Evolutionary conservation across 2,329 filamentous ascomycete genomes (phyloP), one percentile per base, ranked within the genome.

Genomic region (Volutella citrinella): DNA sequence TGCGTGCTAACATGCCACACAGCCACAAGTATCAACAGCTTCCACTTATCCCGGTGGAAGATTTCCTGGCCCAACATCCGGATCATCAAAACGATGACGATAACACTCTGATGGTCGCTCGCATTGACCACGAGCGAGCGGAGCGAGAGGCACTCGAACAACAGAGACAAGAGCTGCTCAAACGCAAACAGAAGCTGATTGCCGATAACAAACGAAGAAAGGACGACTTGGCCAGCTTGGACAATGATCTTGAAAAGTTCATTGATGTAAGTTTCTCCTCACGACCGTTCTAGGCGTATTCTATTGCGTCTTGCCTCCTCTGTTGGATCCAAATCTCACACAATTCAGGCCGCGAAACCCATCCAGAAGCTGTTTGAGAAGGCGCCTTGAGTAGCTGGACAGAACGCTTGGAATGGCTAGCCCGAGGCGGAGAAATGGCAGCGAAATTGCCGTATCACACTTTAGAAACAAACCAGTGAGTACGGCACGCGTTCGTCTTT

Each of bases 221-320:
- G 60, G 90, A 96, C 36, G 89, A 97, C 54, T 68, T 98, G 30
- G 89, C 86, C 14, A 95, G 85, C 54, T 68, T 98, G 41, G 93
- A 98, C 53, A 84, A 86, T 55, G 88, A 95, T 61, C 69, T 97
- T 37, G 93, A 97, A 65, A 90, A 87, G 54, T 95, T 95, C 56
- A 91, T 95, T 52, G 88, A 94, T 62, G 86, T 87, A 55, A 56
- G 83, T 67, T n/a, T 15, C 19, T 14, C 8, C n/a, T 5, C 12
- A 6, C n/a, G n/a, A n/a, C n/a, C n/a, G n/a, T n/a, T n/a, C n/a
- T n/a, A n/a, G n/a, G n/a, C n/a, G n/a, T n/a, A n/a, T n/a, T n/a
- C n/a, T n/a, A n/a, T 7, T 10, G 17, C 6, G 15, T 9, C 12
- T 17, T 10, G 14, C 14, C 19, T 28, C 5, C 27, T 20, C 7